Evolutionary conservation across 1,139 yeast species (phyloP), one percentile per base, ranked within the genome.

Genomic region (Diutina sp.): DNA sequence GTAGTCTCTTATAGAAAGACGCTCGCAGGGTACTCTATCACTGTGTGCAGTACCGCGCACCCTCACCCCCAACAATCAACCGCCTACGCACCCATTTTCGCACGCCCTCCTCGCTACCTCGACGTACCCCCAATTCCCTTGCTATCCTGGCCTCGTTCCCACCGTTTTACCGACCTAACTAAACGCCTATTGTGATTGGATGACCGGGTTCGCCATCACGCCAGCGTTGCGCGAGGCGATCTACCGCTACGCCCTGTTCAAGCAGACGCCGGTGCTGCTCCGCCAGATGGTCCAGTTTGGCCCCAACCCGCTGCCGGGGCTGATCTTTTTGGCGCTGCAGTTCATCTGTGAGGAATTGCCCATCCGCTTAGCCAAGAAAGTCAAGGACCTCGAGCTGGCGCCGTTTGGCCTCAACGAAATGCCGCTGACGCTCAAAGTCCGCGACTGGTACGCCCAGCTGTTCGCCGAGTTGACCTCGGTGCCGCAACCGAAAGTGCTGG

Each of bases 201-300:
- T 50, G 53, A 50, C 53, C 32, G 53, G 53, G n/a, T 50, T 38
- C 41, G 32, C 41, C n/a, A n/a, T 50, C 12, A 30, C 41, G n/a
- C 53, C 53, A 16, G 64, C 67, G 4, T 67, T 77, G 53, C 65
- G 72, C 55, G 74, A 74, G 30, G 67, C 74, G 58, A 77, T 80
- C 55, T 70, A 72, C 60, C 72, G 72, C 58, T 87, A 84, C 73
- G 93, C 96, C 4, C 76, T 79, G 58, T 79, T 83, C 62, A 87
- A 90, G 30, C 95, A 93, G 59, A 88, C 96, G 1, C 90, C 95
- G 1, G 89, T 90, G 6, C 85, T 91, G 2, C 72, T 90, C 59
- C 76, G 90, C 58, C 96, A 88, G 67, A 89, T 90, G 96, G 96
- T 90, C n/a, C 93, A 87, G 67, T 88, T 89, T 71, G 96, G 97